Percentiles rank a stretch among this genome's conserved stretches.
These are phyloP conservation scores for Pyrus bretschneideri DNA, from an alignment of 306 rosid genomes.

Conservation along the genomic window DNA sequence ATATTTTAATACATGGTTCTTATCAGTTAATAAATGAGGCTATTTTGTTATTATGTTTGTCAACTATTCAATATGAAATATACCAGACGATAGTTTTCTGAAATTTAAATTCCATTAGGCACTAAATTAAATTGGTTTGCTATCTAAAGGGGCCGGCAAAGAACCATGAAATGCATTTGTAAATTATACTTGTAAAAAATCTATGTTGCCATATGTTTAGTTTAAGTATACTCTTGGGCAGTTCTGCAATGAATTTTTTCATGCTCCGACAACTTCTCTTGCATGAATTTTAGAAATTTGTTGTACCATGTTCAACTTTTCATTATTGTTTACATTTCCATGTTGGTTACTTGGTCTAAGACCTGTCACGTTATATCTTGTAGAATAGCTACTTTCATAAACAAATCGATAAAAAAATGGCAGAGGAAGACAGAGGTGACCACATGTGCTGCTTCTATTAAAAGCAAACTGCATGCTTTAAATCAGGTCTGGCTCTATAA, in stretches of 20 bases:
- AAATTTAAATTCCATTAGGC: no score
- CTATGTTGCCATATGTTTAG: not conserved
- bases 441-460: constrained; percentile 31
- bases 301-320: not conserved
- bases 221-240: not conserved
- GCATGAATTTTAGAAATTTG: not conserved
- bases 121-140: no score
- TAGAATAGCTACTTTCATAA: not conserved
- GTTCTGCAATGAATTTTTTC: not conserved
- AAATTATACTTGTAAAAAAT: not conserved
- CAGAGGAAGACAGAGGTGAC: constrained; percentile 25
- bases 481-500: constrained; percentile 58
- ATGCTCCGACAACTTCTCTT: constrained; percentile 2
- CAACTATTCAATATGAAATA: no score
- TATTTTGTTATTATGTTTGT: no score
- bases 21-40: not conserved
- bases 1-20: not conserved
- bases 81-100: no score
- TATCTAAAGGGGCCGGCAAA: not conserved
- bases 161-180: not conserved
- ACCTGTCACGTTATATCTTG: no score
- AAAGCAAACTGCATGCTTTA: constrained; percentile 66
- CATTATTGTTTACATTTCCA: not conserved
- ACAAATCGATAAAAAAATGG: constrained; percentile 78
- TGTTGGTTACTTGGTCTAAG: not conserved